Conservation (phyloP, 2,329 filamentous ascomycete species). For the Penicillium vulpinum region DNA sequence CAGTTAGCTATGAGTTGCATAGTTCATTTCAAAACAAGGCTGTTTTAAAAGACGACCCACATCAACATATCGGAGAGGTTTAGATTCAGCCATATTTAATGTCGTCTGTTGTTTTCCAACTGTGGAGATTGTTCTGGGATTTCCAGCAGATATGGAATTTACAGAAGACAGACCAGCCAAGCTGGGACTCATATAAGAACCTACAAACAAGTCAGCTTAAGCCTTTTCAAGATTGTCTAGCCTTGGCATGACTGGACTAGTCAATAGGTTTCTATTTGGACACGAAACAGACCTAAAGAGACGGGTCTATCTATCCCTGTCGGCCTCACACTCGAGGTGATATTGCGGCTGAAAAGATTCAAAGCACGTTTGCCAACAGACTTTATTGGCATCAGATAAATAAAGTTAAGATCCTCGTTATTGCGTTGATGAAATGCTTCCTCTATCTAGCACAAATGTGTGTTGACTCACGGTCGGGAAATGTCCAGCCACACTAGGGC, state of each 20-base stretch:
- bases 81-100: constrained; percentile 38
- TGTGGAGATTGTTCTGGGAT: constrained; percentile 14
- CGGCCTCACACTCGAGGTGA: constrained; percentile 7
- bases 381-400: constrained; percentile 21
- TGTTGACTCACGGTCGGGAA: constrained; percentile 21
- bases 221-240: not conserved
- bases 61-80: constrained; percentile 49
- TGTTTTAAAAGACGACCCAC: constrained; percentile 32
- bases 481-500: constrained; percentile 20
- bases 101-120: constrained; percentile 3
- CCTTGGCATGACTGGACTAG: not conserved
- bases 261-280: not conserved
- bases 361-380: constrained; percentile 9
- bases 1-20: constrained; percentile 14
- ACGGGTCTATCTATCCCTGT: constrained; percentile 5
- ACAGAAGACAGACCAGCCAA: not conserved
- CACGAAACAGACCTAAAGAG: not conserved
- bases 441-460: not conserved
- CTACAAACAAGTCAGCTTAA: constrained; percentile 8
- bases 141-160: constrained; percentile 2
- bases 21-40: not conserved
- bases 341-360: constrained; percentile 16
- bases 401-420: not conserved
- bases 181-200: not conserved
- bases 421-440: not conserved